A percentile compares a stretch with the other conserved stretches of the same genome.
phyloP scores from a whole-genome alignment of 1,284 basidiomycete species.

The Meripilus lineatus region DNA sequence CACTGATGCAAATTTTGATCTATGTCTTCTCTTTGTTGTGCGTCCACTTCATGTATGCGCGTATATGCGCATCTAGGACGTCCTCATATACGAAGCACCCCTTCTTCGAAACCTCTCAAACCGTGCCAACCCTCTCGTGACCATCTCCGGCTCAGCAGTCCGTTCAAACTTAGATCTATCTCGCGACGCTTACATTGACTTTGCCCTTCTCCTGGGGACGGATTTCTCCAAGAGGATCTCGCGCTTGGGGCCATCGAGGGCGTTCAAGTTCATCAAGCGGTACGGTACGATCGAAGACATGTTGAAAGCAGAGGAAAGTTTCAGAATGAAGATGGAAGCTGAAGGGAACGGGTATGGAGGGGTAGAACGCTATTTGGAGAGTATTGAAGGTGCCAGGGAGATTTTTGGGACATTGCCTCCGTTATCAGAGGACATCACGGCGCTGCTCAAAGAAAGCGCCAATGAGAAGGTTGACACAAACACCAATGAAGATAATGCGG shows the following conservation, averaged over 20 bases:
- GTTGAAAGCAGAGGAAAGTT: constrained; percentile 51
- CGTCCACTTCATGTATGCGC: too few relatives aligned
- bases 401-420: constrained; percentile 65
- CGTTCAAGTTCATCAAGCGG: constrained; percentile 65
- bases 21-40: too few relatives aligned
- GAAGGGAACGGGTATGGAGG: too few relatives aligned
- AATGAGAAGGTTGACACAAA: constrained; percentile 19
- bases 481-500: constrained; percentile 36
- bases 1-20: too few relatives aligned
- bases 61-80: too few relatives aligned
- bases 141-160: constrained; percentile 63
- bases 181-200: constrained; percentile 65
- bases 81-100: constrained; percentile 74
- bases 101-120: constrained; percentile 72
- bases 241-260: constrained; percentile 70
- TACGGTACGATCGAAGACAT: constrained; percentile 74
- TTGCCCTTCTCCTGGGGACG: constrained; percentile 81
- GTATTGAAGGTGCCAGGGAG: constrained; percentile 51
- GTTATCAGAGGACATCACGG: constrained; percentile 36
- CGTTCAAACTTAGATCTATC: constrained; percentile 54
- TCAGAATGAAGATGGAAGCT: constrained; percentile 41
- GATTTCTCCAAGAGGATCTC: constrained; percentile 84
- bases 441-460: constrained; percentile 33
- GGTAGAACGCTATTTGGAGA: constrained; percentile 49
- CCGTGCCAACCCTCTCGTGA: constrained; percentile 48